Conservation (phyloP, 768 basidiomycete species). For the Mycena indigotica region DNA sequence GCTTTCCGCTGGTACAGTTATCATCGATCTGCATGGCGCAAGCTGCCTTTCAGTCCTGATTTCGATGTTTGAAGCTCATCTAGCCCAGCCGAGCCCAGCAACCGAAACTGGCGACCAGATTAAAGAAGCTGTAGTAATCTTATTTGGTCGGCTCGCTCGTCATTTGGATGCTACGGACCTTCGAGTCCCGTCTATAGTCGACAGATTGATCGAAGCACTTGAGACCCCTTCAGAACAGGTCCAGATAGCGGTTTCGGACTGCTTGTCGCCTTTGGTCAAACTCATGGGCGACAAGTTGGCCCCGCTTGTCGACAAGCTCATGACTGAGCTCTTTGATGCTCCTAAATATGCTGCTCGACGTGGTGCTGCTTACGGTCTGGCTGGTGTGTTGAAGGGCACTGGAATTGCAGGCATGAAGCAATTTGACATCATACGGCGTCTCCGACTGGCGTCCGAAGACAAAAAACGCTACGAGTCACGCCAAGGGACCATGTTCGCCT, state of each 20-base stretch:
- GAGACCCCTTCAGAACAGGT: conserved; percentile 96
- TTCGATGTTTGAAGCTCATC: conserved; percentile 76
- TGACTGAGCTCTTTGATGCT: conserved; percentile 74
- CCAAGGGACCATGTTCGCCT: conserved; percentile 93
- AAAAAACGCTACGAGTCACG: conserved; percentile 86
- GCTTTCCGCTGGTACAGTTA: conserved; percentile 78
- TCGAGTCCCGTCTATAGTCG: conserved; percentile 80
- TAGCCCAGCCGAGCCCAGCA: conserved; percentile 54
- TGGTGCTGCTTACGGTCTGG: conserved; percentile 96
- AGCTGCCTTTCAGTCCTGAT: conserved; percentile 73
- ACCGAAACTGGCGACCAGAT: conserved; percentile 83
- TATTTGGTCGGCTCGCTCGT: conserved; percentile 89
- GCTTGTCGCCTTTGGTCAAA: conserved; percentile 83
- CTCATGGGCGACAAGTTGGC: conserved; percentile 63
- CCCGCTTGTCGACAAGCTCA: conserved; percentile 71
- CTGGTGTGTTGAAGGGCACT: conserved; percentile 89
- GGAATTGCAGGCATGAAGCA: conserved; percentile 87
- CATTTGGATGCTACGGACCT: conserved; percentile 79
- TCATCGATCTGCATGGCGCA: conserved; percentile 85
- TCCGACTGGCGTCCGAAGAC: conserved; percentile 80
- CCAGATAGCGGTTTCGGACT: conserved; percentile 94
- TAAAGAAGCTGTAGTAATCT: conserved; percentile 92
- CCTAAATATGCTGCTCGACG: conserved; percentile 91
- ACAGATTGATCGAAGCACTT: conserved; percentile 83
- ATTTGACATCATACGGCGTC: conserved; percentile 71